Evolutionary conservation across 805 yeast species (phyloP).

Genomic region (Metschnikowia hibisci): DNA sequence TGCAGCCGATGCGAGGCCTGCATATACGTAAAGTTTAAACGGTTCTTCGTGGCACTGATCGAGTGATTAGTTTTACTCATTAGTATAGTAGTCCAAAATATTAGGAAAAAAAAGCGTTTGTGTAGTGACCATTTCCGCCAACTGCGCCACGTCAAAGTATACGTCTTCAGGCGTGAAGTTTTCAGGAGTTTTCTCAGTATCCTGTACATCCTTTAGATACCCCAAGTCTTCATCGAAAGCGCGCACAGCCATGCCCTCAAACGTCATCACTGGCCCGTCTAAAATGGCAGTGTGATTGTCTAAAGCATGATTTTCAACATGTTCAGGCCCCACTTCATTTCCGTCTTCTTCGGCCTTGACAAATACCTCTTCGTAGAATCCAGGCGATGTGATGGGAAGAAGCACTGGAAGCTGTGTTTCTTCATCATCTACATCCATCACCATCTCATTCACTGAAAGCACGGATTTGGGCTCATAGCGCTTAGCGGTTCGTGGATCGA

Average conservation of each 20-base stretch:
- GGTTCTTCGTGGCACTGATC: not conserved
- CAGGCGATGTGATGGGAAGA: constrained; percentile 17
- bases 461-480: not conserved
- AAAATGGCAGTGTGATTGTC: not conserved
- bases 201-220: not conserved
- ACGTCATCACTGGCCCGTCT: constrained; percentile 3
- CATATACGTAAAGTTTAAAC: not conserved
- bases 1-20: not conserved
- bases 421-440: constrained; percentile 11
- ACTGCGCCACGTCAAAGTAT: constrained; percentile 16
- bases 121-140: constrained; percentile 17
- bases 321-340: not conserved
- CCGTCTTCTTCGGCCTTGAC: constrained; percentile 12
- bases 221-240: constrained; percentile 4
- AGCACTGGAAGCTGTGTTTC: constrained; percentile 14
- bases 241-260: constrained; percentile 6
- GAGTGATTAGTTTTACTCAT: constrained; percentile 2
- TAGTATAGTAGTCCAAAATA: constrained; percentile 13
- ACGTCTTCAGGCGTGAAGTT: constrained; percentile 9
- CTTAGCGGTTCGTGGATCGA: not conserved
- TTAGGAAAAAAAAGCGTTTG: constrained; percentile 15
- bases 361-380: constrained; percentile 17
- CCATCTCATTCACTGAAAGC: constrained; percentile 12
- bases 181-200: not conserved
- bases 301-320: not conserved